phyloP scores from a whole-genome alignment of 2,329 filamentous ascomycete genomes.

The Aspergillus eucalypticola region DNA sequence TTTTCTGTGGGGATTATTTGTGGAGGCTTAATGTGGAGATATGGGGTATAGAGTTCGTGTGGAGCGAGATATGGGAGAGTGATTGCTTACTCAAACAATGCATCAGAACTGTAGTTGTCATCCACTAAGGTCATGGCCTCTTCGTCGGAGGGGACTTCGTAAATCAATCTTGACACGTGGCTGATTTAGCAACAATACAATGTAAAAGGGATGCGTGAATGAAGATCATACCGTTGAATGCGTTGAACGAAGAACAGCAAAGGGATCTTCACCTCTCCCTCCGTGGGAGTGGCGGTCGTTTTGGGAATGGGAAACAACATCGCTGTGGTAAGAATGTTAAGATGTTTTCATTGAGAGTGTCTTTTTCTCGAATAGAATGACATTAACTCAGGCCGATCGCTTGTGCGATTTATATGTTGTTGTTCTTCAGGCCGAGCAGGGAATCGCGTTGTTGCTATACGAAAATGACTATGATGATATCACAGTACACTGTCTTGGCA shows the following conservation, averaged over 20 bases:
- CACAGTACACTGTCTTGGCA: not conserved
- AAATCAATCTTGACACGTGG: not conserved
- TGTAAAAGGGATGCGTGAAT: not conserved
- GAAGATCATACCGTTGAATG: not conserved
- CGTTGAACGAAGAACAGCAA: constrained; percentile 1
- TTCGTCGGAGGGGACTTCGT: not conserved
- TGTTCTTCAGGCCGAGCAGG: not conserved
- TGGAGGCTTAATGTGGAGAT: too few relatives aligned
- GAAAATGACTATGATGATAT: not conserved
- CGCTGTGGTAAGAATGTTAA: not conserved
- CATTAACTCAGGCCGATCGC: not conserved
- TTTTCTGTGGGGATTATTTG: not conserved
- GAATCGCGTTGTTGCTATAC: not conserved
- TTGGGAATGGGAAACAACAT: not conserved
- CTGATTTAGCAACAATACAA: not conserved
- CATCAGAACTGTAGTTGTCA: not conserved
- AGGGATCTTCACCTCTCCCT: not conserved
- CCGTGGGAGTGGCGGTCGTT: not conserved
- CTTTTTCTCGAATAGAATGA: too few relatives aligned
- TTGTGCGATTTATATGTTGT: not conserved
- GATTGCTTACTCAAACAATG: not conserved
- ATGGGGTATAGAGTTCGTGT: not conserved
- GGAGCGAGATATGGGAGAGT: not conserved
- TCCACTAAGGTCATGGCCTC: not conserved
- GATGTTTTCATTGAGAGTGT: not conserved